Conservation (phyloP, 2,329 filamentous ascomycete genomes). For the Epicoccum sorghinum region DNA sequence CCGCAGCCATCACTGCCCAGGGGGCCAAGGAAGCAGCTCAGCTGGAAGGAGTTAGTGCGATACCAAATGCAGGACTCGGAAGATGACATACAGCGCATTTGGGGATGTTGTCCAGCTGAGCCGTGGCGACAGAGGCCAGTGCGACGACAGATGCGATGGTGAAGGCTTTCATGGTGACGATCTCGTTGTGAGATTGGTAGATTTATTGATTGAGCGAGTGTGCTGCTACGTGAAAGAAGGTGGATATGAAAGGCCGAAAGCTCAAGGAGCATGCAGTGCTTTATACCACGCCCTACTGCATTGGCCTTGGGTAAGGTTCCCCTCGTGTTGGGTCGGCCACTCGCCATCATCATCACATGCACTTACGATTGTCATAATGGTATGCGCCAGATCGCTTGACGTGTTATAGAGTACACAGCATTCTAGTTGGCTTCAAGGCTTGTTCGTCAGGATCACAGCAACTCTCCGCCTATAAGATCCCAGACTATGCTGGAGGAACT, state of each 20-base stretch:
- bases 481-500: conserved; percentile 22
- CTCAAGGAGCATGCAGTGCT: conserved; percentile 14
- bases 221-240: background rate
- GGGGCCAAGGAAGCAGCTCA: conserved; percentile 54
- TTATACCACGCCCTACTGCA: conserved; percentile 25
- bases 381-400: conserved; percentile 20
- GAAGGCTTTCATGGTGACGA: conserved; percentile 48
- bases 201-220: background rate
- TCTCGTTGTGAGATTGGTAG: background rate
- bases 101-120: conserved; percentile 55
- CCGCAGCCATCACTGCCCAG: conserved; percentile 54
- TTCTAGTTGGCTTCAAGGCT: conserved; percentile 16
- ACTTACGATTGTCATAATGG: conserved; percentile 14
- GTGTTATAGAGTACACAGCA: conserved; percentile 2
- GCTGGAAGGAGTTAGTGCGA: conserved; percentile 42
- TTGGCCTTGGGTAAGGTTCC: conserved; percentile 19
- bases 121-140: conserved; percentile 52
- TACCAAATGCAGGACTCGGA: background rate
- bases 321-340: conserved; percentile 20
- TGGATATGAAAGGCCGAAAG: background rate
- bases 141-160: conserved; percentile 47
- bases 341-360: conserved; percentile 33
- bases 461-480: conserved; percentile 25
- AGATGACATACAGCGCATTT: conserved; percentile 52
- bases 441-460: conserved; percentile 15